Conservation (phyloP, 169 alveolate species). For the Neospora caninum region DNA sequence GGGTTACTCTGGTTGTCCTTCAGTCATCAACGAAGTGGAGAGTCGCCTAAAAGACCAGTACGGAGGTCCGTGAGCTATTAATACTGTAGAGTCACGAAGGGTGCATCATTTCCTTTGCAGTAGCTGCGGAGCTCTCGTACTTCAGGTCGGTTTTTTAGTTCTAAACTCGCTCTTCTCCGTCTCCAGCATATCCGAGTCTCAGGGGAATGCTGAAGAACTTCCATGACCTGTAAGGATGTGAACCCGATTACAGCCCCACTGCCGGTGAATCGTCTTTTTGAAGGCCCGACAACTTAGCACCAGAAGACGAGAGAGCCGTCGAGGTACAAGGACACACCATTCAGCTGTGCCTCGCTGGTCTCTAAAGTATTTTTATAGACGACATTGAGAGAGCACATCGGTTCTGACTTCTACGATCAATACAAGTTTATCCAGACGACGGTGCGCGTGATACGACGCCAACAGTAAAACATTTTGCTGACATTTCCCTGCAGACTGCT, state of each 20-base stretch:
- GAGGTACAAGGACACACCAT: background rate
- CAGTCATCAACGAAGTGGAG: slow-evolving; percentile 48
- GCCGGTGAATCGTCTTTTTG: too few species aligned
- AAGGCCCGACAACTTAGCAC: slow-evolving; percentile 39
- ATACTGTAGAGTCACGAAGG: background rate
- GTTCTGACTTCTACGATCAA: slow-evolving; percentile 32
- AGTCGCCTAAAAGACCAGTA: slow-evolving; percentile 45
- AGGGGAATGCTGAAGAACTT: slow-evolving; percentile 50
- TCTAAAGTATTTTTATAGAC: background rate
- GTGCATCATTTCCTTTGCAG: background rate
- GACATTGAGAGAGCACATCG: slow-evolving; percentile 49
- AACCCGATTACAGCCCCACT: background rate
- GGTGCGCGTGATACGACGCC: background rate
- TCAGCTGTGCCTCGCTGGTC: background rate
- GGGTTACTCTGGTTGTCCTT: background rate
- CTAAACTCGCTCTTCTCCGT: background rate
- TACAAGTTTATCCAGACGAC: background rate
- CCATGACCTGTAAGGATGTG: slow-evolving; percentile 3
- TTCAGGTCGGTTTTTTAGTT: background rate
- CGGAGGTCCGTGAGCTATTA: slow-evolving; percentile 42
- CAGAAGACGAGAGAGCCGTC: slow-evolving; percentile 9
- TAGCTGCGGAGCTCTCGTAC: slow-evolving; percentile 33
- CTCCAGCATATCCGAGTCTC: background rate
- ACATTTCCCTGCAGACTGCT: background rate
- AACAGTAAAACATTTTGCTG: too few species aligned